Base-by-base conservation (phyloP, 2,329 filamentous ascomycete species). In the Fusarium fujikuroi region DNA sequence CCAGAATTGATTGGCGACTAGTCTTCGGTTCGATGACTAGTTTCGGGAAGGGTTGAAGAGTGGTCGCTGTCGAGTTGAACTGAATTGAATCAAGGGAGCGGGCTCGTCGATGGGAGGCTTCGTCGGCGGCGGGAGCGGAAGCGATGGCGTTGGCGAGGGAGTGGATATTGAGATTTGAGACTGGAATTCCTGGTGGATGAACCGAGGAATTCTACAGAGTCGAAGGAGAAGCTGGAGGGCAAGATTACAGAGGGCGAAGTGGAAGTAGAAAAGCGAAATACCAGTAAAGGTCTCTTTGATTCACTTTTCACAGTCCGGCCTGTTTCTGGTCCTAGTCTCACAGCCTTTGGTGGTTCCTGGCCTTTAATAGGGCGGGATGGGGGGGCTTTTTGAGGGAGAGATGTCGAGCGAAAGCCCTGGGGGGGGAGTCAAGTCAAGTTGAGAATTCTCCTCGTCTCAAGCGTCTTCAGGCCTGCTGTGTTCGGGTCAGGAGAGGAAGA, bases 401-500 rank as follows among this genome's bases (percentile, higher is more conserved):
- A 65, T 66, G 47, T 56, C 36, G 62, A 64, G 62, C 62, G 59
- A 44, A 46, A 54, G 46, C 46, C 62, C 62, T 66, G 30, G 52
- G 50, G 28, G 28, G 50, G 44, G 44, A 28, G 44, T 47, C 44
- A 47, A 46, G 60, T 63, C 59, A 76, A 72, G 58, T 66, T 66
- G 64, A 69, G 56, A 72, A 79, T 80, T 82, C 79, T 79, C 80
- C 80, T 81, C 81, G 70, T 77, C 77, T 78, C 79, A 80, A 80
- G 73, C 72, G 76, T 77, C 77, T 76, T 74, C 78, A 73, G 78
- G 80, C 81, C 81, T 81, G 78, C 76, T 77, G 75, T 76, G 73
- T 77, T 78, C 78, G 77, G 78, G 81, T 82, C 82, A 83, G 84
- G 86, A 87, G 85, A 87, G 68, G 84, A 83, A 84, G 83, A 81